A percentile compares a stretch with the other conserved stretches of the same genome.
Evolutionary conservation across 2,329 filamentous ascomycete genomes (phyloP).

Genomic region (Aureobasidium sp.): DNA sequence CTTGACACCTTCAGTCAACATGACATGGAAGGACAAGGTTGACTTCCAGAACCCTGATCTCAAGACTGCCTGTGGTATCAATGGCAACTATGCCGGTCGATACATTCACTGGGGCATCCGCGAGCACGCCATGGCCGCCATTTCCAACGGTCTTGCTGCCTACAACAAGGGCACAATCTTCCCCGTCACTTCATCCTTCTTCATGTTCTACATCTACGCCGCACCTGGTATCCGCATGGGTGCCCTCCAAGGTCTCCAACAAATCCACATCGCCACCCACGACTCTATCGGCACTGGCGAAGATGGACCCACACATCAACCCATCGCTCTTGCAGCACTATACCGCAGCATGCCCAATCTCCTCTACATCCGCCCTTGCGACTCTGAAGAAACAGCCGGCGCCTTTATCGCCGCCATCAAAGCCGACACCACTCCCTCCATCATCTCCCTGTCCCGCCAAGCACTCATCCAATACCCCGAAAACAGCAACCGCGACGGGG

Average conservation of each 20-base stretch:
- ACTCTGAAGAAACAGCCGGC: conserved; percentile 32
- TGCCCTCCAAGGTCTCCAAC: conserved; percentile 29
- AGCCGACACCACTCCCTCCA: conserved; percentile 32
- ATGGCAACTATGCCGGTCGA: conserved; percentile 44
- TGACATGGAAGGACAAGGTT: conserved; percentile 37
- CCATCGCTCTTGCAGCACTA: conserved; percentile 29
- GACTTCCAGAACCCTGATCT: conserved; percentile 40
- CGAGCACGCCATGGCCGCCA: conserved; percentile 53
- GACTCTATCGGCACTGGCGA: conserved; percentile 31
- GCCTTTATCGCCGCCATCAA: conserved; percentile 35
- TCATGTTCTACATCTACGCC: conserved; percentile 35
- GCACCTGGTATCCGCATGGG: conserved; percentile 32
- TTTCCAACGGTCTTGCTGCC: conserved; percentile 35
- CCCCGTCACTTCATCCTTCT: conserved; percentile 31
- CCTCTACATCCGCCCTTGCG: conserved; percentile 30
- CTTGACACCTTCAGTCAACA: conserved; percentile 31
- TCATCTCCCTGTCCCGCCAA: conserved; percentile 39
- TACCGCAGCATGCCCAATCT: conserved; percentile 33
- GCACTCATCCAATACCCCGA: conserved; percentile 32
- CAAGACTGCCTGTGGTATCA: conserved; percentile 37
- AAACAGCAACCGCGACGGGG: conserved; percentile 30
- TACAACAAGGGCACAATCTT: conserved; percentile 30
- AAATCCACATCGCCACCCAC: conserved; percentile 33
- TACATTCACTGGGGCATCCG: conserved; percentile 53
- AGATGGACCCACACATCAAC: conserved; percentile 32